Percentiles rank a stretch among this genome's conserved stretches.
phyloP scores from a whole-genome alignment of 345 rosid genomes.

The Rhodamnia rubescens region DNA sequence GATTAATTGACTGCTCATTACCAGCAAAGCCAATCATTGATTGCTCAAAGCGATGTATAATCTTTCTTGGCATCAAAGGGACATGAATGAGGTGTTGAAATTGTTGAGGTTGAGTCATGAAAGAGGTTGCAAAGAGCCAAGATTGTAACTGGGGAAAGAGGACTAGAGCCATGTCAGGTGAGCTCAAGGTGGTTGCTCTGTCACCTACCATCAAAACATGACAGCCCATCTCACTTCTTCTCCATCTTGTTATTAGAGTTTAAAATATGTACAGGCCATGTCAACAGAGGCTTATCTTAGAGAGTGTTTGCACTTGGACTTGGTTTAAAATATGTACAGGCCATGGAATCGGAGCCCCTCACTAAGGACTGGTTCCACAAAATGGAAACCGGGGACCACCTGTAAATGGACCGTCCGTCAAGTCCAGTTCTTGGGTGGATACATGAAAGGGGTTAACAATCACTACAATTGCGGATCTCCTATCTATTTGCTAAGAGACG shows the following conservation, averaged over 20 bases:
- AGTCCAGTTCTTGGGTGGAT: no score
- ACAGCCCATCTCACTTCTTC: conserved; percentile 30
- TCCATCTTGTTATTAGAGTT: neutral
- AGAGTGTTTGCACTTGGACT: neutral
- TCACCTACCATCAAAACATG: conserved; percentile 42
- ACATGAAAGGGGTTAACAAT: no score
- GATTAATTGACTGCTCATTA: neutral
- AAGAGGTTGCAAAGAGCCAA: conserved; percentile 1
- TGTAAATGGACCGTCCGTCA: no score
- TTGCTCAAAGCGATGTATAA: neutral
- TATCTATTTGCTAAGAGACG: no score
- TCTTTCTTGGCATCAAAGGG: conserved; percentile 16
- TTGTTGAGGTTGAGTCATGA: conserved; percentile 19
- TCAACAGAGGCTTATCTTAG: neutral
- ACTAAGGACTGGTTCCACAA: no score
- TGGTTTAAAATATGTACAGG: neutral
- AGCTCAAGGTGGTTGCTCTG: conserved; percentile 41
- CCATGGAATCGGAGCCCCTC: no score
- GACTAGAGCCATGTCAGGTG: conserved; percentile 32
- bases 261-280: neutral
- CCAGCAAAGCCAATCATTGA: neutral
- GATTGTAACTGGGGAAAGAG: neutral
- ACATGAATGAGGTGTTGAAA: conserved; percentile 27
- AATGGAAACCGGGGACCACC: no score
- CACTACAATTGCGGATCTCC: no score